These are phyloP conservation scores for Telfairia occidentalis DNA, from an alignment of 331 rosid species.

Conservation along the genomic window DNA sequence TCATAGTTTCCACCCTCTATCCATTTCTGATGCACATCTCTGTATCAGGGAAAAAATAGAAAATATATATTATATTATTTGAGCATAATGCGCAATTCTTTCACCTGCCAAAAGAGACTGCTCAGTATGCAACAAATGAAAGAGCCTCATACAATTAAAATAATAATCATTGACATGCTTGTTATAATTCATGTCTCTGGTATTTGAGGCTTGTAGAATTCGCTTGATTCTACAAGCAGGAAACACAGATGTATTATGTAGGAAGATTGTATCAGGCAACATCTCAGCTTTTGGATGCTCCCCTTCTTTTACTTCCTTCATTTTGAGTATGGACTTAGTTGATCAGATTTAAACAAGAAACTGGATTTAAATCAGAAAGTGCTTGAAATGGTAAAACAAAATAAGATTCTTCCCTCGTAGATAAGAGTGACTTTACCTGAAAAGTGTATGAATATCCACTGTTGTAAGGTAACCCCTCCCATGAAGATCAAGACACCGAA, in stretches of 20 bases:
- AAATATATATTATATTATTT: too few relatives aligned
- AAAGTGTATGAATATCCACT: conserved; percentile 90
- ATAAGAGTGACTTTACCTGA: conserved; percentile 46
- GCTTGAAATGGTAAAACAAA: neutral
- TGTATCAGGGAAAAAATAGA: conserved; percentile 27
- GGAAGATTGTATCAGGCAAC: conserved; percentile 88
- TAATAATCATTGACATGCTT: neutral
- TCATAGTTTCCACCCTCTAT: conserved; percentile 98
- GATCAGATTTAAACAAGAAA: neutral
- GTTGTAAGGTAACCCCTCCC: conserved; percentile 91
- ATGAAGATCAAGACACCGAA: conserved; percentile 93
- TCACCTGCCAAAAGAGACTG: neutral
- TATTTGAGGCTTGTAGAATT: conserved; percentile 58
- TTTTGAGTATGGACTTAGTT: conserved; percentile 12
- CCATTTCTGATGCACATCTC: conserved; percentile 99
- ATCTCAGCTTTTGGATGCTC: conserved; percentile 59
- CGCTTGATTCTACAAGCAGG: conserved; percentile 66
- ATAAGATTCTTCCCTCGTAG: neutral
- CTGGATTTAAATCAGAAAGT: neutral
- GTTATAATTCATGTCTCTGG: conserved; percentile 35
- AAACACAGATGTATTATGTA: conserved; percentile 51
- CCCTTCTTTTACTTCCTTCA: conserved; percentile 85
- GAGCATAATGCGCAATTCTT: neutral
- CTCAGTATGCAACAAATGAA: neutral
- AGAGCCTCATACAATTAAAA: neutral